phyloP scores from a whole-genome alignment of 305 asterid species.

The Rubia peregrina region DNA sequence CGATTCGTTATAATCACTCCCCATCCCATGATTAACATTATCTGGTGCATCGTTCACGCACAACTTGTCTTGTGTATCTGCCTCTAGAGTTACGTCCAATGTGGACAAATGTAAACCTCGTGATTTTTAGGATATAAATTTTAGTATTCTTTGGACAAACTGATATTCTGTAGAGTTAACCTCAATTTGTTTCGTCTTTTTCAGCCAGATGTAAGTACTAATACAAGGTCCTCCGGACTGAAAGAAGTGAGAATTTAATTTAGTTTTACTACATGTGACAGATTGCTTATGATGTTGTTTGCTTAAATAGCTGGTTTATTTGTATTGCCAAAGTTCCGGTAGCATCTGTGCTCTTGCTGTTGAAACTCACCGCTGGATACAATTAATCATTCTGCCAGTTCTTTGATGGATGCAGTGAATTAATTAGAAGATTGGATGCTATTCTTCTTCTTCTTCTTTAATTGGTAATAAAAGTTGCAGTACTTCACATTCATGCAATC shows the following conservation, averaged over 20 bases:
- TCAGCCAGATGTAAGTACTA: conserved; percentile 15
- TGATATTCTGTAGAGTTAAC: conserved; percentile 16
- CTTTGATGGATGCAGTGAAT: background rate
- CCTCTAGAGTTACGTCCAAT: conserved; percentile 14
- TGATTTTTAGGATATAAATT: conserved; percentile 8
- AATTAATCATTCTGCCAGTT: background rate
- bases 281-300: no score
- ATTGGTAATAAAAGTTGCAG: background rate
- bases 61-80: conserved; percentile 18
- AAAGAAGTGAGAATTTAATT: background rate
- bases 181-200: conserved; percentile 5
- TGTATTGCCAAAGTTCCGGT: background rate
- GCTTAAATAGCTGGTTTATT: background rate
- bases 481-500: no score
- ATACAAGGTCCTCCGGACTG: conserved; percentile 2
- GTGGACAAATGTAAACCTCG: conserved; percentile 19
- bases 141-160: conserved; percentile 25
- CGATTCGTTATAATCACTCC: conserved; percentile 19
- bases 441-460: background rate
- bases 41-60: conserved; percentile 20
- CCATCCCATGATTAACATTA: conserved; percentile 22
- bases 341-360: background rate
- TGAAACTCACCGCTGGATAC: background rate
- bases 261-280: background rate
- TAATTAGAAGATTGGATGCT: background rate